These are phyloP conservation scores for Neonectria coccinea DNA, from an alignment of 2,329 filamentous ascomycete species.

Conservation along the genomic window DNA sequence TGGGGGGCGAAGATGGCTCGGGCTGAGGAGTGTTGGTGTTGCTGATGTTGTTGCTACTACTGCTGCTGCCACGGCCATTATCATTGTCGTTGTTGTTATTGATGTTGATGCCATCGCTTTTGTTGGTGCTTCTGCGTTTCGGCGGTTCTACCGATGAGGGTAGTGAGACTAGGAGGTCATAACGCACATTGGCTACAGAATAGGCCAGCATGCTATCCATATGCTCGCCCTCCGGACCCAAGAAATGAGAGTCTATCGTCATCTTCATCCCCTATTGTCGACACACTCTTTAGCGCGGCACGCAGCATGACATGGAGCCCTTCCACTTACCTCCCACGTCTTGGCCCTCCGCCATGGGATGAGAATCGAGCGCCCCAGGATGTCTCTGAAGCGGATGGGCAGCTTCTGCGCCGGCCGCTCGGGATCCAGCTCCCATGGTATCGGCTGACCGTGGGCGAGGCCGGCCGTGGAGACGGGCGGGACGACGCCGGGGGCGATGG, in stretches of 20 bases:
- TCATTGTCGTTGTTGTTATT: not conserved
- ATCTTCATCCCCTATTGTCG: slow-evolving; percentile 32
- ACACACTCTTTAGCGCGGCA: not conserved
- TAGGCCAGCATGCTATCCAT: slow-evolving; percentile 7
- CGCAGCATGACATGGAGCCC: not conserved
- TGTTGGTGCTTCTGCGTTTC: slow-evolving; percentile 13
- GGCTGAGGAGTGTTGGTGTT: not conserved
- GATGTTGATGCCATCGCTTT: not conserved
- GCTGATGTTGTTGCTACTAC: not conserved
- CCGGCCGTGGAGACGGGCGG: slow-evolving; percentile 14
- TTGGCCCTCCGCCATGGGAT: slow-evolving; percentile 32
- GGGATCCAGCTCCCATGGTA: slow-evolving; percentile 33
- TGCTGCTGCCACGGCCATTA: not conserved
- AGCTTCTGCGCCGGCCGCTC: slow-evolving; percentile 30
- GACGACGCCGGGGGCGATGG: not conserved
- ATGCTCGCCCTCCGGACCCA: slow-evolving; percentile 10
- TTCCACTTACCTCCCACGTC: slow-evolving; percentile 31
- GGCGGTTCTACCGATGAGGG: slow-evolving; percentile 22
- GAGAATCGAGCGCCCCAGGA: slow-evolving; percentile 22
- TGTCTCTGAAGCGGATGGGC: slow-evolving; percentile 25
- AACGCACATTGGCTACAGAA: slow-evolving; percentile 23
- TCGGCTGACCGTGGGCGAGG: slow-evolving; percentile 16
- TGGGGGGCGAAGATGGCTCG: slow-evolving; percentile 6
- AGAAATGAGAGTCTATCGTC: slow-evolving; percentile 28
- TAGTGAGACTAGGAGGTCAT: slow-evolving; percentile 21